phyloP scores from a whole-genome alignment of 202 grass and related monocot species.

The Eragrostis tef region DNA sequence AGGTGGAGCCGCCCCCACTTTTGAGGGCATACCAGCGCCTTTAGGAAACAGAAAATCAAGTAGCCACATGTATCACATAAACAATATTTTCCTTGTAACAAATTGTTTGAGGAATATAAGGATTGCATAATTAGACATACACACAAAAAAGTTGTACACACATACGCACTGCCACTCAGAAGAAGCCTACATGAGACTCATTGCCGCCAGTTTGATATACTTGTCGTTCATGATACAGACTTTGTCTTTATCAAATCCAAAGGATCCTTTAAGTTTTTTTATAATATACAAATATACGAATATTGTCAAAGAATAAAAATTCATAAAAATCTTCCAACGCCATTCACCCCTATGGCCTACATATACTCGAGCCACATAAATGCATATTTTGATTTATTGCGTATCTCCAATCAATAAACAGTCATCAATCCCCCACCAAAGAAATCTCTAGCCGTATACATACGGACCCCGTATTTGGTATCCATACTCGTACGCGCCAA shows the following conservation, averaged over 20 bases:
- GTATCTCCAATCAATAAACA: neutral
- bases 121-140: neutral
- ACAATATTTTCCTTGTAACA: neutral
- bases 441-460: neutral
- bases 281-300: neutral
- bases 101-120: neutral
- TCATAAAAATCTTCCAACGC: neutral
- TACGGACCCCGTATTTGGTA: neutral
- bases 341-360: too few relatives aligned
- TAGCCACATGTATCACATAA: slow-evolving; percentile 4
- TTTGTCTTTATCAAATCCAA: neutral
- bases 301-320: neutral
- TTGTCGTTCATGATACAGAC: neutral
- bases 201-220: neutral
- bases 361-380: neutral
- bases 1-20: slow-evolving; percentile 14
- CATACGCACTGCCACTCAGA: neutral
- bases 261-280: neutral
- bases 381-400: neutral
- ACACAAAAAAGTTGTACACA: neutral
- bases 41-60: neutral
- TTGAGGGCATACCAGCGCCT: slow-evolving; percentile 2
- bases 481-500: neutral
- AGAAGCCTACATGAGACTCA: neutral
- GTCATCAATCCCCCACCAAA: neutral